Conservation (phyloP, 1,284 basidiomycete species). For the Rhizoctonia solani region DNA sequence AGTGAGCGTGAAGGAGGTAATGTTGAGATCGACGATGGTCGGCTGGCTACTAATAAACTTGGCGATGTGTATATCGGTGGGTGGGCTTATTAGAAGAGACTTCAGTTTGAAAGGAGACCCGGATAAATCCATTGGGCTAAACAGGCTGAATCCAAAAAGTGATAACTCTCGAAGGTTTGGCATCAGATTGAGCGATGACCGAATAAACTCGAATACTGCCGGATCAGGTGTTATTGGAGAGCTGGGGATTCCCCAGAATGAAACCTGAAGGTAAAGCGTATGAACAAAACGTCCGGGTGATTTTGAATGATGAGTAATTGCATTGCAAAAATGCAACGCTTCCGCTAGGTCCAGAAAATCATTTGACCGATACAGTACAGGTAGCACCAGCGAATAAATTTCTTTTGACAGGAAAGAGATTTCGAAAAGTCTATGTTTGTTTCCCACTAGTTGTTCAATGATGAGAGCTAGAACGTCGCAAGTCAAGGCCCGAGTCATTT, state of each 20-base stretch:
- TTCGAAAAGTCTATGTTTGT: not conserved
- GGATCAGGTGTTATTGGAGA: too few relatives aligned
- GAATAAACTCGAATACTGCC: too few relatives aligned
- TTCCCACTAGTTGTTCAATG: not conserved
- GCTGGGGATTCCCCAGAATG: not conserved
- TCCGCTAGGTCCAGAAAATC: too few relatives aligned
- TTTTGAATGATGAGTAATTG: too few relatives aligned
- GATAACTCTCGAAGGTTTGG: not conserved
- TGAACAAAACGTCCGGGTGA: too few relatives aligned
- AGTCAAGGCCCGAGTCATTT: not conserved
- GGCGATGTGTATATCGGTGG: too few relatives aligned
- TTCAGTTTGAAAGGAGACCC: not conserved
- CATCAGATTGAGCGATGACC: not conserved
- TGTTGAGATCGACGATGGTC: too few relatives aligned
- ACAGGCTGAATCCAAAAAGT: not conserved
- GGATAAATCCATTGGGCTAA: not conserved
- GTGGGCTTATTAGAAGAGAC: not conserved
- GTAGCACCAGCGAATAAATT: not conserved
- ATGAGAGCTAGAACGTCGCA: not conserved
- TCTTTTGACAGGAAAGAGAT: not conserved
- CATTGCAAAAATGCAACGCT: too few relatives aligned
- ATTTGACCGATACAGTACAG: not conserved
- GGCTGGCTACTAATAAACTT: too few relatives aligned
- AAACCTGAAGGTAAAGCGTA: too few relatives aligned
- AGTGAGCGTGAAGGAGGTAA: too few relatives aligned